A percentile compares a stretch with the other conserved stretches of the same genome.
Conservation (phyloP, 2,329 filamentous ascomycete genomes). For the Colletotrichum chlorophyti region DNA sequence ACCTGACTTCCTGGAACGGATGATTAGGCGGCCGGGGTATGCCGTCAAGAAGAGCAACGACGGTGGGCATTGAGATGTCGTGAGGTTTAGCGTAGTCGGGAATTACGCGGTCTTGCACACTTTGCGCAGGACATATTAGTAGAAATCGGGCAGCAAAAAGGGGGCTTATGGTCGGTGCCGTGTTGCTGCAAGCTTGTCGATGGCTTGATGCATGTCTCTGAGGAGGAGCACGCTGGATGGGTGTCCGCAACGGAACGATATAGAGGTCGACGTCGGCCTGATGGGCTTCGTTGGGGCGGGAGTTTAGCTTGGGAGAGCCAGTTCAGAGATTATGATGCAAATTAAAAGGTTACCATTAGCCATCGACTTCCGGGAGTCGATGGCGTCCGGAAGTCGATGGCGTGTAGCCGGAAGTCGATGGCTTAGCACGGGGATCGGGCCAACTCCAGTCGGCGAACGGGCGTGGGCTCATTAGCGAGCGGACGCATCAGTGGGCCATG, state of each 20-base stretch:
- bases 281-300: not conserved
- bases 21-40: not conserved
- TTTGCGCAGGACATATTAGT: no score
- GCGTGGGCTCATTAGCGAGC: constrained; percentile 12
- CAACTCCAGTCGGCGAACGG: not conserved
- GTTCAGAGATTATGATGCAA: not conserved
- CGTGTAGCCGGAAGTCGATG: constrained; percentile 1
- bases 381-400: not conserved
- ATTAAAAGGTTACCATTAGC: constrained; percentile 6
- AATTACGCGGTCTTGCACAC: constrained; percentile 15
- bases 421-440: constrained; percentile 1
- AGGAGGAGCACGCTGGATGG: not conserved
- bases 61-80: not conserved
- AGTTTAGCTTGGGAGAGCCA: not conserved
- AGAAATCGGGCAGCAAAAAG: not conserved
- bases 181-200: constrained; percentile 3
- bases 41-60: not conserved
- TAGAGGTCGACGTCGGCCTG: not conserved
- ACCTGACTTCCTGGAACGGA: not conserved
- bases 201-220: not conserved
- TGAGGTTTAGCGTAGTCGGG: not conserved
- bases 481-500: constrained; percentile 13
- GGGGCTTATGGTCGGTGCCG: not conserved
- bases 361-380: no score
- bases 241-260: constrained; percentile 2